Evolutionary conservation across 2,329 filamentous ascomycete genomes (phyloP).

Genomic region (Beauveria sp.): DNA sequence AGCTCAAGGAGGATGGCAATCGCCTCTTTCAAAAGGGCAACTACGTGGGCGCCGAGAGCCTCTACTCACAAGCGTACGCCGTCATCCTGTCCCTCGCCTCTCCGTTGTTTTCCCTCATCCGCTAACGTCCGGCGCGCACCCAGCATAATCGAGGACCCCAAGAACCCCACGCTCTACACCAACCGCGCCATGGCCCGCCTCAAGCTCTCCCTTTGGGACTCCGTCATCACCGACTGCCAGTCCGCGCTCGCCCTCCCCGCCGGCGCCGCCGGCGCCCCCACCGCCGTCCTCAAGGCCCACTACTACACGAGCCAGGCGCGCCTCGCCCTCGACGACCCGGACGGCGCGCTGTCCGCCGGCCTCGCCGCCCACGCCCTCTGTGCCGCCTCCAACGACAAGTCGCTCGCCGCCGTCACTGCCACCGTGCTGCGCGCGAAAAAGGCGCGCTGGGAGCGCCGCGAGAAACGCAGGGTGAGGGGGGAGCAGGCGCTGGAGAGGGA

Average conservation of each 20-base stretch:
- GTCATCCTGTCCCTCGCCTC: neutral
- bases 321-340: conserved; percentile 54
- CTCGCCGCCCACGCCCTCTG: conserved; percentile 67
- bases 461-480: conserved; percentile 52
- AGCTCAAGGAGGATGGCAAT: conserved; percentile 54
- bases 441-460: conserved; percentile 71
- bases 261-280: conserved; percentile 23
- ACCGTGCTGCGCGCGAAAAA: conserved; percentile 78
- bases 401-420: conserved; percentile 61
- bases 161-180: conserved; percentile 74
- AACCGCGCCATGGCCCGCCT: conserved; percentile 82
- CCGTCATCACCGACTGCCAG: conserved; percentile 69
- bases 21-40: conserved; percentile 57
- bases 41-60: conserved; percentile 55
- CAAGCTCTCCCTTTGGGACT: conserved; percentile 65
- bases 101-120: neutral
- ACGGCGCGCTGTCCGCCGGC: conserved; percentile 65
- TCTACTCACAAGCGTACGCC: conserved; percentile 66
- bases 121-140: neutral
- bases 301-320: conserved; percentile 82
- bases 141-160: conserved; percentile 70
- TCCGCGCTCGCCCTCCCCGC: conserved; percentile 62
- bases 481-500: conserved; percentile 53
- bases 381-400: conserved; percentile 53
- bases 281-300: conserved; percentile 67